Conservation (phyloP, 108 stramenopile genomes). For the Fragilariopsis cylindrus region DNA sequence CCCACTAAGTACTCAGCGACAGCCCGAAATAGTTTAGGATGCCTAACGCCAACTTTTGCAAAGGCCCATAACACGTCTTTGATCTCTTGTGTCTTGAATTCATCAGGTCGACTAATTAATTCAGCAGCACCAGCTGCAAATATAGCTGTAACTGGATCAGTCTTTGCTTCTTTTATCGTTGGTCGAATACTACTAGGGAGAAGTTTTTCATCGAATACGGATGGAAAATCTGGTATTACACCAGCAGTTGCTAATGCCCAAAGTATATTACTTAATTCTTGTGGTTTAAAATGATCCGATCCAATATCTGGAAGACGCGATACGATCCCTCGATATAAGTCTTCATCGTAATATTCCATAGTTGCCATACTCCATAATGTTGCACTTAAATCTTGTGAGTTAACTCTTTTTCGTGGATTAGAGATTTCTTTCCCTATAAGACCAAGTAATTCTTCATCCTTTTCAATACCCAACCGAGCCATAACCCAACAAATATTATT, state of each 20-base stretch:
- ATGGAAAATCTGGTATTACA: conserved; percentile 42
- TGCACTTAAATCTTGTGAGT: conserved; percentile 62
- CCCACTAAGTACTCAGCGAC: conserved; percentile 71
- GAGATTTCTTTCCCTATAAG: conserved; percentile 57
- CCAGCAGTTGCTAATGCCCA: conserved; percentile 83
- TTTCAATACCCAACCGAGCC: conserved; percentile 52
- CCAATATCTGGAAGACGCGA: conserved; percentile 48
- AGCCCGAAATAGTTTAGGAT: conserved; percentile 67
- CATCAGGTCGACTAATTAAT: conserved; percentile 65
- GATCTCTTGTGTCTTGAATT: conserved; percentile 83
- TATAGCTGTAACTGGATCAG: conserved; percentile 58
- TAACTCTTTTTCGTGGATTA: conserved; percentile 40
- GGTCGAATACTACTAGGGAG: conserved; percentile 44
- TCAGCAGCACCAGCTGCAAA: conserved; percentile 67
- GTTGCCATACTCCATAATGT: conserved; percentile 79
- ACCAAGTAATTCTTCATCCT: conserved; percentile 42
- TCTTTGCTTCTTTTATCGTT: conserved; percentile 18
- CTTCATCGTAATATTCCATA: conserved; percentile 52
- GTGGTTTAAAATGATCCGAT: conserved; percentile 57
- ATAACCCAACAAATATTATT: conserved; percentile 81
- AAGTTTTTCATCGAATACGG: conserved; percentile 73
- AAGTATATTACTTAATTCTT: conserved; percentile 68
- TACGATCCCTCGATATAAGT: conserved; percentile 54
- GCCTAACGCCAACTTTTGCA: conserved; percentile 73
- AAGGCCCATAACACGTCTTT: conserved; percentile 83